These are phyloP conservation scores for Strobilomyces confusus DNA, from an alignment of 768 basidiomycete species.

Conservation along the genomic window DNA sequence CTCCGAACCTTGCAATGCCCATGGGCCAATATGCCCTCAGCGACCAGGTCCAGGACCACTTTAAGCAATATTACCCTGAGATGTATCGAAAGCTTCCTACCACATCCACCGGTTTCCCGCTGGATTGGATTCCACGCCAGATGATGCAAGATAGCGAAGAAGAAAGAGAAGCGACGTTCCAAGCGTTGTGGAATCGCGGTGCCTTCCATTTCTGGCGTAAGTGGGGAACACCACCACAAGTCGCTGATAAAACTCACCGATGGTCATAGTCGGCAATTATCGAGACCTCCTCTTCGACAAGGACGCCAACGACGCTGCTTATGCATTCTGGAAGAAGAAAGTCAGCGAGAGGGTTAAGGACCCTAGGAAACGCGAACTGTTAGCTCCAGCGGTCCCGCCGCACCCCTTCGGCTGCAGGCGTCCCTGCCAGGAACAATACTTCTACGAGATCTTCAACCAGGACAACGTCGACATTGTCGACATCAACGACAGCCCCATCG, in stretches of 20 bases:
- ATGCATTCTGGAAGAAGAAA: background rate
- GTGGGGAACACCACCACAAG: background rate
- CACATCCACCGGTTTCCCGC: background rate
- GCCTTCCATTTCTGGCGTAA: background rate
- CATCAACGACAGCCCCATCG: background rate
- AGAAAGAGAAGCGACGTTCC: constrained; percentile 4
- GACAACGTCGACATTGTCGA: constrained; percentile 6
- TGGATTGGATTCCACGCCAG: background rate
- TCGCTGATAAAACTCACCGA: background rate
- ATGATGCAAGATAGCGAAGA: background rate
- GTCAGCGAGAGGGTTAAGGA: background rate
- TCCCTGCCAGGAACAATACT: background rate
- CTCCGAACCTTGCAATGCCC: background rate
- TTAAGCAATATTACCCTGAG: background rate
- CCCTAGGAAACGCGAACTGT: background rate
- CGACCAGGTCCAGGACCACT: background rate
- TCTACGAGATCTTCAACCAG: background rate
- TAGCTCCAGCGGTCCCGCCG: background rate
- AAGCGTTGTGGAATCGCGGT: background rate
- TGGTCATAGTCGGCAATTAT: background rate
- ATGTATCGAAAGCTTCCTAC: background rate
- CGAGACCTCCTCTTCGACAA: background rate
- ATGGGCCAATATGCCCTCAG: background rate
- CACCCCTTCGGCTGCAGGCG: background rate
- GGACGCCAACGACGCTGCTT: background rate